A percentile compares a stretch with the other conserved stretches of the same genome.
phyloP scores from a whole-genome alignment of 768 basidiomycete genomes.

The Boletus speciosus region DNA sequence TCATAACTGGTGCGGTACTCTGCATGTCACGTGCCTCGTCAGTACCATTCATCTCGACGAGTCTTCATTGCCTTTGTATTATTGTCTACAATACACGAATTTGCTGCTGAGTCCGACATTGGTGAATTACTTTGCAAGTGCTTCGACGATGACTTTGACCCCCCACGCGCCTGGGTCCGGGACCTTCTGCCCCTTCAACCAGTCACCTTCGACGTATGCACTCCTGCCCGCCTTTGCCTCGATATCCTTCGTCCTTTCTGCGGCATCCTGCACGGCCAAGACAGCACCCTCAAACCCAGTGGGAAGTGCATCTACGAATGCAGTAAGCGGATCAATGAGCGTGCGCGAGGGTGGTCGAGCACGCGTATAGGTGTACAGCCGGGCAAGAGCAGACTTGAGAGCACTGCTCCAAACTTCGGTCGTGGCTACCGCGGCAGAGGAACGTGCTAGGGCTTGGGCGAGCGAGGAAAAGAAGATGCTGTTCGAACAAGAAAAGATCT shows the following conservation, averaged over 20 bases:
- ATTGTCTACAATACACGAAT: background rate
- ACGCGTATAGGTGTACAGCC: slow-evolving; percentile 79
- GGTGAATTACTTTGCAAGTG: slow-evolving; percentile 29
- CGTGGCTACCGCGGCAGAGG: slow-evolving; percentile 32
- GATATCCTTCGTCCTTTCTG: slow-evolving; percentile 69
- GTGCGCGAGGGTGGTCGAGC: slow-evolving; percentile 89
- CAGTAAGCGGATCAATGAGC: slow-evolving; percentile 85
- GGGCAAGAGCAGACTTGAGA: slow-evolving; percentile 52
- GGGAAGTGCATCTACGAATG: slow-evolving; percentile 51
- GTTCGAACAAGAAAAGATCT: background rate
- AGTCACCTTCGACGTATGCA: slow-evolving; percentile 75
- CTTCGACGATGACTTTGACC: slow-evolving; percentile 69
- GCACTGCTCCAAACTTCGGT: slow-evolving; percentile 58
- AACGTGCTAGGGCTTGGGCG: slow-evolving; percentile 61
- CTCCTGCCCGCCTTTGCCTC: slow-evolving; percentile 87
- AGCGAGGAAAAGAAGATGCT: slow-evolving; percentile 92
- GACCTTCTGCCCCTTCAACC: slow-evolving; percentile 57
- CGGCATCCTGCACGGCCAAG: slow-evolving; percentile 57
- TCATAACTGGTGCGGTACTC: slow-evolving; percentile 20
- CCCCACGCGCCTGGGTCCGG: slow-evolving; percentile 94
- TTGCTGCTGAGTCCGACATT: background rate
- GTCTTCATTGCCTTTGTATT: too few relatives aligned
- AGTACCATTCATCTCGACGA: too few relatives aligned
- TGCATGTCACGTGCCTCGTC: slow-evolving; percentile 4
- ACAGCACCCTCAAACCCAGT: slow-evolving; percentile 51